phyloP scores from a whole-genome alignment of 2,329 filamentous ascomycete genomes.

The Aspergillus tubingensis region DNA sequence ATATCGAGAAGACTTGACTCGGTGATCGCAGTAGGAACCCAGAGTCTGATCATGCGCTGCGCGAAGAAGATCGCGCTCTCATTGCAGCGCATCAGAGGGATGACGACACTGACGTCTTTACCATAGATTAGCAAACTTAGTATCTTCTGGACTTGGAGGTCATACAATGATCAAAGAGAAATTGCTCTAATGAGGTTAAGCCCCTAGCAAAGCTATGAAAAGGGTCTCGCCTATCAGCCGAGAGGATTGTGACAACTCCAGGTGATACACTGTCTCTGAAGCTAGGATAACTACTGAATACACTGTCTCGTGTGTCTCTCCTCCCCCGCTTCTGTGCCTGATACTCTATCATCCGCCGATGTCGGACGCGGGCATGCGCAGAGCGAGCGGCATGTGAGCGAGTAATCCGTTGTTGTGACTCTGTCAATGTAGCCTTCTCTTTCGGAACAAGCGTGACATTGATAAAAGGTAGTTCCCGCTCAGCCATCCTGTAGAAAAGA shows the following conservation, averaged over 20 bases:
- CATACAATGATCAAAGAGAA: conserved; percentile 26
- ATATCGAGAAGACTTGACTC: conserved; percentile 19
- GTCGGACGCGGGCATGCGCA: conserved; percentile 20
- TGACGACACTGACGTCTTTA: conserved; percentile 1
- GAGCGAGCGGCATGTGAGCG: conserved; percentile 24
- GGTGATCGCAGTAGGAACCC: conserved; percentile 17
- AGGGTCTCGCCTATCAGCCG: conserved; percentile 18
- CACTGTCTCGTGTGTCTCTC: not conserved
- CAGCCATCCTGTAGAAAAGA: not conserved
- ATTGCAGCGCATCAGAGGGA: conserved; percentile 14
- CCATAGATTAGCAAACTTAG: not conserved
- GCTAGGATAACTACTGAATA: not conserved
- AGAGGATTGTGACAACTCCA: not conserved
- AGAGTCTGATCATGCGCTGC: conserved; percentile 5
- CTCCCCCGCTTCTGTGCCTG: conserved; percentile 18
- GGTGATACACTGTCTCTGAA: no score
- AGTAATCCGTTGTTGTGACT: conserved; percentile 14
- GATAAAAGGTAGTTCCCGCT: conserved; percentile 4
- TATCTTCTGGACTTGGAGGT: not conserved
- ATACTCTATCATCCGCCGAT: conserved; percentile 21
- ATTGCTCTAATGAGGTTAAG: conserved; percentile 15
- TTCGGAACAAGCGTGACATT: not conserved
- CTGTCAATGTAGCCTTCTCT: not conserved
- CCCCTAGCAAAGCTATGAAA: conserved; percentile 18
- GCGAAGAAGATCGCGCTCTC: conserved; percentile 1